Evolutionary conservation across 83 land plant species (phyloP).

Genomic region (Picea engelmannii): DNA sequence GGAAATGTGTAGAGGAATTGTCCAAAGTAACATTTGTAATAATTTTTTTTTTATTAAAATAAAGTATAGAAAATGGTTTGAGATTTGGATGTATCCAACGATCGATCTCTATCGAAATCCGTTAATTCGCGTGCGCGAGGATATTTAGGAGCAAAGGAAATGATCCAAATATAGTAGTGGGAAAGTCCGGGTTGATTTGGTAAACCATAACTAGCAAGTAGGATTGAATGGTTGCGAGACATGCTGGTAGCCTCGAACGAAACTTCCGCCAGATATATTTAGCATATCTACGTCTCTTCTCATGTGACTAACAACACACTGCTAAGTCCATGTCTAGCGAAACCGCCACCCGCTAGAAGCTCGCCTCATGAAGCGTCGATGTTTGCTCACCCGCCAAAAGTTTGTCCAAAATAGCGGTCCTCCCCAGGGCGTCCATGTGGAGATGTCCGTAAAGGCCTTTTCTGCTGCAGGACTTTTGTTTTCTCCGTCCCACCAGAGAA

Average conservation of each 20-base stretch:
- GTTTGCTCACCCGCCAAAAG: not conserved
- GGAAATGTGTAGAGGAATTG: not conserved
- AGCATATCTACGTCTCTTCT: not conserved
- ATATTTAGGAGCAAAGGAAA: not conserved
- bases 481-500: not conserved
- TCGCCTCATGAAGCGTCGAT: not conserved
- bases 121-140: not conserved
- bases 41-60: not conserved
- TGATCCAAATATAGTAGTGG: not conserved
- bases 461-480: not conserved
- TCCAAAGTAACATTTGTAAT: slow-evolving; percentile 15
- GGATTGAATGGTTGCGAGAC: not conserved
- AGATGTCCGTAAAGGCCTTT: not conserved
- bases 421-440: no score
- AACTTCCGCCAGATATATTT: not conserved
- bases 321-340: no score
- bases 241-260: not conserved
- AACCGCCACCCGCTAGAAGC: not conserved
- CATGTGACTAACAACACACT: no score
- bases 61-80: not conserved
- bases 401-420: not conserved
- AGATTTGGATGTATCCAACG: not conserved
- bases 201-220: not conserved
- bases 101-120: not conserved
- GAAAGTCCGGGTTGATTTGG: not conserved